phyloP scores from a whole-genome alignment of 306 rosid species.

The Cicer chorassanicum region DNA sequence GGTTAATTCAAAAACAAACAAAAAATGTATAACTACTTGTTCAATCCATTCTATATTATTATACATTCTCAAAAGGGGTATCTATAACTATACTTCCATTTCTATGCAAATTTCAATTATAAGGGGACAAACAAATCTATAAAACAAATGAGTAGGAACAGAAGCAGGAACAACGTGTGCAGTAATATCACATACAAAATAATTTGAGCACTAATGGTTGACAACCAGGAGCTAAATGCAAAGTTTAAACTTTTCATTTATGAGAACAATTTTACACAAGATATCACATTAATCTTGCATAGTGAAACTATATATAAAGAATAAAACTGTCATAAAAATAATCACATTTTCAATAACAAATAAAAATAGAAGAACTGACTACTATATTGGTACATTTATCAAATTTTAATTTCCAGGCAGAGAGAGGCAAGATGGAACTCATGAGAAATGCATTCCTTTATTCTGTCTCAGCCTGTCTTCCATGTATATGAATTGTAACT shows the following conservation, averaged over 20 bases:
- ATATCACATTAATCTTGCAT: constrained; percentile 26
- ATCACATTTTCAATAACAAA: constrained; percentile 37
- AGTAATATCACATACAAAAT: neutral
- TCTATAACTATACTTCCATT: too few relatives aligned
- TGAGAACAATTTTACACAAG: constrained; percentile 38
- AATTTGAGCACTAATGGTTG: neutral
- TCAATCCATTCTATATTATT: too few relatives aligned
- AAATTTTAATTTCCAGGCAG: constrained; percentile 27
- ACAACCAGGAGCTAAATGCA: neutral
- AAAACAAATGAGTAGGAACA: neutral
- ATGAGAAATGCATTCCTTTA: constrained; percentile 65
- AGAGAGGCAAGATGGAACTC: constrained; percentile 54
- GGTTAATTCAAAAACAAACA: too few relatives aligned
- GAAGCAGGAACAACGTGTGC: too few relatives aligned
- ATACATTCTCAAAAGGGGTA: too few relatives aligned
- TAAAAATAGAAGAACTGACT: constrained; percentile 3
- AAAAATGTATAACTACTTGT: too few relatives aligned
- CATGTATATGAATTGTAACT: constrained; percentile 31
- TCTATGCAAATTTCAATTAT: too few relatives aligned
- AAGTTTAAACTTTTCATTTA: constrained; percentile 34
- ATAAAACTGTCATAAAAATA: constrained; percentile 40
- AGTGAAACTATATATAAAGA: constrained; percentile 33
- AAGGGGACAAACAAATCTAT: too few relatives aligned
- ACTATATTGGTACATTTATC: constrained; percentile 22
- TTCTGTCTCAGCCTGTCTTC: constrained; percentile 37